Percentiles rank a stretch among this genome's conserved stretches.
phyloP scores from a whole-genome alignment of 2,329 filamentous ascomycete genomes.

The Mollisia scopiformis region DNA sequence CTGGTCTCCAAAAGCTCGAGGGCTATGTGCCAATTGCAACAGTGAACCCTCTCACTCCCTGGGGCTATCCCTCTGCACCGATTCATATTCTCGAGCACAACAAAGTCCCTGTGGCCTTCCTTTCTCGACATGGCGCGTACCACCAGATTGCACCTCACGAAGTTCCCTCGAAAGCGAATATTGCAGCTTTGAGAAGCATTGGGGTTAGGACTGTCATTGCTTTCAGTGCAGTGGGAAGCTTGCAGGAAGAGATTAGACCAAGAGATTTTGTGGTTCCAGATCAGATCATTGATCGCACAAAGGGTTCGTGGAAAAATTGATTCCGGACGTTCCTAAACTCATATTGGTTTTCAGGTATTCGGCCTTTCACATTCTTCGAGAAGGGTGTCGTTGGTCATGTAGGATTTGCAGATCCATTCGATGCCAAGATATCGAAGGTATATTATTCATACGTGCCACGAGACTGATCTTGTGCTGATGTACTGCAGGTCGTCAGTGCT shows the following conservation, averaged over 20 bases:
- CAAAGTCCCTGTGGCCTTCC: slow-evolving; percentile 83
- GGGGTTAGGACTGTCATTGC: slow-evolving; percentile 91
- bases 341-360: slow-evolving; percentile 52
- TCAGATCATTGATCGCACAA: slow-evolving; percentile 96
- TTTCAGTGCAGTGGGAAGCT: slow-evolving; percentile 91
- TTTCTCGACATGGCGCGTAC: slow-evolving; percentile 87
- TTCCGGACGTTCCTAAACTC: no score
- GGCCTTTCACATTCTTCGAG: slow-evolving; percentile 96
- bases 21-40: slow-evolving; percentile 84
- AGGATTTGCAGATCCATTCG: slow-evolving; percentile 95
- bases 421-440: slow-evolving; percentile 68
- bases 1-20: slow-evolving; percentile 84
- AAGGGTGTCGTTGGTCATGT: slow-evolving; percentile 91
- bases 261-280: slow-evolving; percentile 97
- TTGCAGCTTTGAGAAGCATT: slow-evolving; percentile 90
- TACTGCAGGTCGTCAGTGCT: slow-evolving; percentile 63
- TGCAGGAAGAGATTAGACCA: slow-evolving; percentile 91
- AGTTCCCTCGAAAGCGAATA: slow-evolving; percentile 93
- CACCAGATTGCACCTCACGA: slow-evolving; percentile 93
- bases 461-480: neutral
- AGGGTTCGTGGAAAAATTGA: slow-evolving; percentile 58
- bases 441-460: neutral
- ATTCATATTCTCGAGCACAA: slow-evolving; percentile 90
- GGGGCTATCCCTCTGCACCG: slow-evolving; percentile 76
- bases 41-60: slow-evolving; percentile 79